Evolutionary conservation across 83 land plant genomes (phyloP), one percentile per base, ranked within the genome.

Genomic region (Picea abies): DNA sequence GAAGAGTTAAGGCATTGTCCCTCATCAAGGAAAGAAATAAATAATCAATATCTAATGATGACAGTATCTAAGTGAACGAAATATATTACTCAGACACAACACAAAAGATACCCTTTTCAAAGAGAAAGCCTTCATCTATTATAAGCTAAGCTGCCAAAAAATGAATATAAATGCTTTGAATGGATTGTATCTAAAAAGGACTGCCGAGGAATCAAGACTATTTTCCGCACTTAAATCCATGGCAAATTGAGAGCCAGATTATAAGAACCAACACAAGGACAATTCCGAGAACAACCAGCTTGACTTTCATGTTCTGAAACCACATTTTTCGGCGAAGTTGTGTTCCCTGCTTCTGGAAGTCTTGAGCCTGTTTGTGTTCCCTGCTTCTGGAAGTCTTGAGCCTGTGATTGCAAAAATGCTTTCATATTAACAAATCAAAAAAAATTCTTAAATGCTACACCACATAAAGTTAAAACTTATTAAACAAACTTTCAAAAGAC

Each of bases 291-390:
- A 88, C 90, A 49, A 85, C 79, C 79, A 88, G 88, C 60, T 88
- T 88, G 15, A 88, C 79, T 69, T 88, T 88, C 89, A 88, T 85
- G 84, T 88, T 88, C 67, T 85, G 88, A 29, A 80, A 49, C 90
- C 90, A 88, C 90, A 88, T 88, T 81, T 88, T 88, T 66, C 90
- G 49, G 26, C 90, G 85, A 67, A 88, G 58, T 47, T 70, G 17
- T n/a, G 82, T 88, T 41, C 90, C 90, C 58, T 88, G 90, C 63
- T 76, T 63, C 68, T 76, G 67, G 85, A 88, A 88, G 79, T 83
- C 84, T 67, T 88, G 82, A 15, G 90, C 88, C 90, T 85, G 83
- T n/a, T 49, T 70, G 17, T 22, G 82, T 88, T 41, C 90, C 90
- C 58, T 88, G 90, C 63, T 76, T 63, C 68, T 76, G 67, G 85